Evolutionary conservation across 176 grass and related monocot species (phyloP).

Genomic region (Bromus sterilis): DNA sequence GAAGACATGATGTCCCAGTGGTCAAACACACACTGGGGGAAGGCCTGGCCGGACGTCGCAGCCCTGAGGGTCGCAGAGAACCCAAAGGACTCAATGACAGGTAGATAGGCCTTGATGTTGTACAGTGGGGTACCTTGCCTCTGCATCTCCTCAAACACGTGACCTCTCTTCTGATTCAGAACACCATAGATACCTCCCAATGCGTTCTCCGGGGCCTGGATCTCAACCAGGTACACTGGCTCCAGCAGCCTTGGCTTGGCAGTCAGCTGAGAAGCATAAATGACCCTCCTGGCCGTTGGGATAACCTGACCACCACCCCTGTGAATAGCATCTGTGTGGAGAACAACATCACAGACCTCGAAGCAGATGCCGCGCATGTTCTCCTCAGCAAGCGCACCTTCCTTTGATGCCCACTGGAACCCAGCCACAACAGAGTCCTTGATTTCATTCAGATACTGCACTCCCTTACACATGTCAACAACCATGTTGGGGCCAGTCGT

Average conservation of each 20-base stretch:
- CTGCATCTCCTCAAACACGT: constrained; percentile 67
- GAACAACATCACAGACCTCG: constrained; percentile 81
- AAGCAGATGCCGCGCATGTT: constrained; percentile 86
- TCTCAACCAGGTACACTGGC: constrained; percentile 79
- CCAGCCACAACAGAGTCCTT: constrained; percentile 88
- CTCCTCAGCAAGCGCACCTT: constrained; percentile 72
- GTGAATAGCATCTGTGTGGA: constrained; percentile 87
- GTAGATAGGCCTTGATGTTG: constrained; percentile 87
- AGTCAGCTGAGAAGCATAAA: constrained; percentile 70
- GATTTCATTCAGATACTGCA: constrained; percentile 87
- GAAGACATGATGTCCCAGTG: constrained; percentile 68
- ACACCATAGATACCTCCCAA: constrained; percentile 71
- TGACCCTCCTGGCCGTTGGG: constrained; percentile 68
- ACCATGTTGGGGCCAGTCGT: constrained; percentile 85
- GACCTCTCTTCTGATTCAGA: constrained; percentile 68
- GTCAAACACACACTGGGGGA: constrained; percentile 61
- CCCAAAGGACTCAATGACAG: constrained; percentile 48
- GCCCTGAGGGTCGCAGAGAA: constrained; percentile 41
- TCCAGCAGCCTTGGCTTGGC: constrained; percentile 86
- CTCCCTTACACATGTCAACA: constrained; percentile 93
- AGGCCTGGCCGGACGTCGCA: constrained; percentile 63
- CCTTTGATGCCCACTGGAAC: constrained; percentile 87
- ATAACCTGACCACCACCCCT: constrained; percentile 87
- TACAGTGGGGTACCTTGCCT: constrained; percentile 61
- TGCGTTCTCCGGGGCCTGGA: constrained; percentile 72